Base-by-base conservation (phyloP, 106 monocot genomes). In the Gastrodia elata region DNA sequence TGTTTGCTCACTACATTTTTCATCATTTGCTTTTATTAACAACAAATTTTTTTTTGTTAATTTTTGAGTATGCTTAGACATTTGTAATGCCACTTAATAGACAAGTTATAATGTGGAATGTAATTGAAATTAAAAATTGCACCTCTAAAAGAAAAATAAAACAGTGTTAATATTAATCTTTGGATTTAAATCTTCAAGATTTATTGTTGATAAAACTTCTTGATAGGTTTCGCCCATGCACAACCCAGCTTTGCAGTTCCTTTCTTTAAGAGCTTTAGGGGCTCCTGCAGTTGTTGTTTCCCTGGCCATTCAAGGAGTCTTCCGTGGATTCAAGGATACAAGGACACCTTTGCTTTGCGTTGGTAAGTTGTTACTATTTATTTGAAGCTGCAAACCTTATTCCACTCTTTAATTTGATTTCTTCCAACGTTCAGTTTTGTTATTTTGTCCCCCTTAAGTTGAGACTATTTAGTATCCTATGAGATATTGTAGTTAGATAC, bases 311-410 rank as follows among this genome's bases (percentile, higher is more conserved):
- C 98, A 98, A 82, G 98, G 98, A 67, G 85, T 98, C n/a, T 98
- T 93, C 38, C 93, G 93, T 83, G 98, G 98, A 56, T 98, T 98
- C 73, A 98, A 98, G 82, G 98, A 98, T 82, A 93, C 91, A 32
- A 86, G 80, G 59, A 98, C 98, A 70, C 90, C 98, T 33, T 76
- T 98, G 56, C 68, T 91, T 77, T 93, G 88, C 82, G 75, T 93
- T 80, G 97, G 97, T 76, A 83, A 88, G 85, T 82, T 68, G 3
- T 24, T 30, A 32, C 61, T 11, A 70, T 7, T 7, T 67, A 35
- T 20, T n/a, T 67, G 37, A 36, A 67, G 20, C 38, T 67, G 67
- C 67, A 20, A 67, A 37, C 37, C 36, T 18, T 65, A 65, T 35
- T 35, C 20, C 13, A 37, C 18, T 67, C 27, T 67, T 35, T 8